phyloP scores from a whole-genome alignment of 768 basidiomycete genomes.

The Strobilomyces dryophilus region DNA sequence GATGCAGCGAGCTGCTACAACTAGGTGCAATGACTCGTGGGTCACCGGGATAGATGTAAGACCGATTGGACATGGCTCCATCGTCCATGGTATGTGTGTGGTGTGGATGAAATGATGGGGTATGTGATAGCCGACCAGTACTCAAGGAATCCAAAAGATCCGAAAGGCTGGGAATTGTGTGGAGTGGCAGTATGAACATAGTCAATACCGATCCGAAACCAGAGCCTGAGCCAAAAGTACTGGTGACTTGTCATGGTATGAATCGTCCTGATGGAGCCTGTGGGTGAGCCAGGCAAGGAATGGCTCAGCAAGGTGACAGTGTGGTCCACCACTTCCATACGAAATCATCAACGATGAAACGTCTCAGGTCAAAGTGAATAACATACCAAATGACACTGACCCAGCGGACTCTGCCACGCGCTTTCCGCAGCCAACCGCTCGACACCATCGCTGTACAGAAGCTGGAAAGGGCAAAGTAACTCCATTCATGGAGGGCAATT shows the following conservation, averaged over 20 bases:
- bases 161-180: conserved; percentile 64
- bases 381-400: conserved; percentile 83
- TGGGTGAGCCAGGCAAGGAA: conserved; percentile 42
- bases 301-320: conserved; percentile 48
- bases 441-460: conserved; percentile 86
- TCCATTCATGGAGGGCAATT: conserved; percentile 53
- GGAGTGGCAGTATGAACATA: conserved; percentile 73
- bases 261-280: conserved; percentile 69
- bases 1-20: conserved; percentile 50
- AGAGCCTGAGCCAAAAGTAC: conserved; percentile 34
- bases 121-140: conserved; percentile 36
- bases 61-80: conserved; percentile 58
- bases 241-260: conserved; percentile 45
- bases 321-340: conserved; percentile 76
- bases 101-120: conserved; percentile 50
- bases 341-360: conserved; percentile 1
- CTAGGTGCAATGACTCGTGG: conserved; percentile 69
- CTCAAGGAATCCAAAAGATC: conserved; percentile 52
- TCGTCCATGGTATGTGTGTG: conserved; percentile 73
- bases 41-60: conserved; percentile 70
- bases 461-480: conserved; percentile 83
- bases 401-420: conserved; percentile 85
- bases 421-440: conserved; percentile 89
- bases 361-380: background rate
- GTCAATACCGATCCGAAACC: conserved; percentile 59